Evolutionary conservation across 176 grass and related monocot species (phyloP), one percentile per base, ranked within the genome.

Genomic region (Oropetium thomaeum): DNA sequence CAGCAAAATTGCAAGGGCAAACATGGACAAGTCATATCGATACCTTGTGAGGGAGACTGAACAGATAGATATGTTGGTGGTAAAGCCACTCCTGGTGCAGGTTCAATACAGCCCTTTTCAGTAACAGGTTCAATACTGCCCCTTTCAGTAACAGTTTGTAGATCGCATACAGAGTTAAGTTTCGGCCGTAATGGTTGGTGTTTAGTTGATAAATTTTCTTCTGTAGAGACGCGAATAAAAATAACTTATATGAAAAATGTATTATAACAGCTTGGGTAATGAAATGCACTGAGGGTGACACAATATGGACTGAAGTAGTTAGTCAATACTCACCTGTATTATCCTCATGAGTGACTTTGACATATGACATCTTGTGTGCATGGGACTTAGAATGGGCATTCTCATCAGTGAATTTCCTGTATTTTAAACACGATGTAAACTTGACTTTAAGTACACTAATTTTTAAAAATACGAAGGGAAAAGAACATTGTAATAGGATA

Each of bases 251-350:
- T n/a, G n/a, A n/a, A n/a, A n/a, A n/a, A n/a, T n/a, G n/a, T n/a
- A n/a, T n/a, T 9, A 41, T 41, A 5, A 41, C 7, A 9, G 39
- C n/a, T n/a, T 41, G 39, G 39, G 55, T 30, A 19, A 52, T 35
- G 5, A 61, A 75, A 45, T 62, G 54, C 57, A 62, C 10, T 8
- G 43, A 17, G 20, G n/a, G n/a, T n/a, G n/a, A n/a, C 7, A 69
- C 6, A 43, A 30, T 15, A 58, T 37, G 4, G 40, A 65, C 5
- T 10, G 2, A 38, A 41, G 14, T 16, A 45, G 16, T 55, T 34
- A 53, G 47, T 81, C 32, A 54, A 12, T 37, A 29, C 69, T 42
- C 14, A 82, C 79, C 69, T 55, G 17, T 74, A 55, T 65, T 44
- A 65, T 54, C 44, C 34, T 81, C 58, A 30, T 54, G 47, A 64